Evolutionary conservation across 345 rosid species (phyloP).

Genomic region (Boechera divaricarpa): DNA sequence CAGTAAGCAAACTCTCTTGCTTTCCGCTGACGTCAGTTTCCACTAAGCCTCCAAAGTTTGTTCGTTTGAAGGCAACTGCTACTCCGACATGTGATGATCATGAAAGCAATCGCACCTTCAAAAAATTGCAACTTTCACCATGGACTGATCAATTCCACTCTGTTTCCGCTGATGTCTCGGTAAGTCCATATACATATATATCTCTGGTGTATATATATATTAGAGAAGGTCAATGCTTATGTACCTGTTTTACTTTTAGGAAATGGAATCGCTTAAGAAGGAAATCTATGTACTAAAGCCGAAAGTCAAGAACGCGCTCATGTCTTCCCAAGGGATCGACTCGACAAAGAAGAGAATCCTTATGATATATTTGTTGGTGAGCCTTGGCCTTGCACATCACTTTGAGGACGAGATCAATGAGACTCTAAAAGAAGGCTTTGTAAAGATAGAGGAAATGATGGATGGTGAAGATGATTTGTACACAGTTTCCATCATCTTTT

Average conservation of each 20-base stretch:
- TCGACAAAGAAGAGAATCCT: not conserved
- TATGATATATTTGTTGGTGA: conserved; percentile 7
- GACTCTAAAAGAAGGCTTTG: not conserved
- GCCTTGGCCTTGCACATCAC: conserved; percentile 24
- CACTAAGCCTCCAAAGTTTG: not conserved
- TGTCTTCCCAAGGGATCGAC: not conserved
- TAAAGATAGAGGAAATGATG: conserved; percentile 2
- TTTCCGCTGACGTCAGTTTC: not conserved
- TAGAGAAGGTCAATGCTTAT: not conserved
- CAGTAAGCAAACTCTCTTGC: not conserved
- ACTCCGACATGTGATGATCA: not conserved
- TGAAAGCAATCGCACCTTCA: not conserved
- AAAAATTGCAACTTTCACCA: not conserved
- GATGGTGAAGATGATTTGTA: conserved; percentile 22
- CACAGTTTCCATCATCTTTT: conserved; percentile 21
- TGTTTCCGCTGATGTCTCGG: not conserved
- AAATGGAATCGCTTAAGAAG: conserved; percentile 14
- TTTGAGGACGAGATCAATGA: conserved; percentile 25
- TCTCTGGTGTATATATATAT: not conserved
- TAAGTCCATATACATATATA: not conserved
- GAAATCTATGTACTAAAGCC: conserved; percentile 19
- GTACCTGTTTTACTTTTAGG: not conserved
- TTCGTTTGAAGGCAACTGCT: not conserved
- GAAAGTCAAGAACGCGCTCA: not conserved
- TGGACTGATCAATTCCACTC: not conserved